Evolutionary conservation across 2,329 filamentous ascomycete genomes (phyloP).

Genomic region (Sclerotinia spermophila): DNA sequence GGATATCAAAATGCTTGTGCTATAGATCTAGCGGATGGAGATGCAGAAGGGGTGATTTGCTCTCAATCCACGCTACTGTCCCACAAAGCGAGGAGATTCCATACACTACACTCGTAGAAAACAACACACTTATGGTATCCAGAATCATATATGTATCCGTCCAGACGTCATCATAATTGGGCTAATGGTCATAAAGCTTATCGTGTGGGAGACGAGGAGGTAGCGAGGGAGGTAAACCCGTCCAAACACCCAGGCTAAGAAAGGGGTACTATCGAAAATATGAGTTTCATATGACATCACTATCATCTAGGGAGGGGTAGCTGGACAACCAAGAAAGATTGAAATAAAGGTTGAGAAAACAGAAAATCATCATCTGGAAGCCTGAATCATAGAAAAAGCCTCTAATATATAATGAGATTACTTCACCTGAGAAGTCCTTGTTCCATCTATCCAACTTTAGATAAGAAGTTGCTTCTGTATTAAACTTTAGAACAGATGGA

Average conservation of each 20-base stretch:
- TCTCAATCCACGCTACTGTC: background rate
- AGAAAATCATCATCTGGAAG: background rate
- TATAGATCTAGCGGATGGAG: background rate
- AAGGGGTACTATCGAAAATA: background rate
- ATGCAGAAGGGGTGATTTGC: background rate
- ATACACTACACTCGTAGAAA: too few species aligned
- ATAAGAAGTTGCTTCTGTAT: background rate
- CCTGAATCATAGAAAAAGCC: background rate
- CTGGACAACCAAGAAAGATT: background rate
- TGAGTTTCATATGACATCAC: background rate
- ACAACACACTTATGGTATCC: too few species aligned
- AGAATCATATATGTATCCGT: background rate
- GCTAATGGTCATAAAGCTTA: background rate
- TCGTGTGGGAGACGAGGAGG: background rate
- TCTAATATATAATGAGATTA: background rate
- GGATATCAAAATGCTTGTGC: background rate
- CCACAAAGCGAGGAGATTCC: background rate
- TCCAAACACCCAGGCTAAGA: too few species aligned
- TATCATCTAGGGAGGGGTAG: background rate
- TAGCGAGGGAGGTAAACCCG: background rate
- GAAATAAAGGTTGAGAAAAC: too few species aligned
- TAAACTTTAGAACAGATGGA: background rate
- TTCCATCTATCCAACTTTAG: background rate
- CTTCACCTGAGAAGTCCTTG: background rate
- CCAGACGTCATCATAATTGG: accelerated